These are phyloP conservation scores for Tylopilus felleus DNA, from an alignment of 768 basidiomycete genomes.

Conservation along the genomic window DNA sequence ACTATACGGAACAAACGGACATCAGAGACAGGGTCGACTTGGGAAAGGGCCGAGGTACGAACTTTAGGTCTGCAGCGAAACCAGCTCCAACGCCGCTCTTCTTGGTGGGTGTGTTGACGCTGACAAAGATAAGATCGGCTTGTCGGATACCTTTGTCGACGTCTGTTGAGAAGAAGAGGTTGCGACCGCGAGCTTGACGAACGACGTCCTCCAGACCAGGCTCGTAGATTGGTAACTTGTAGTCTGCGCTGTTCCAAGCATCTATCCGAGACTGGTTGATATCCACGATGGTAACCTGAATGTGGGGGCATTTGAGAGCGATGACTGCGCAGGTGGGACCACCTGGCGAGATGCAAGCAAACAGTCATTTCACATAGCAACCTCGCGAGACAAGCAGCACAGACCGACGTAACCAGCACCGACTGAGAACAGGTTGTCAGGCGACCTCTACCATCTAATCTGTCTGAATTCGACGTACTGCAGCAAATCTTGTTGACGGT, in stretches of 20 bases:
- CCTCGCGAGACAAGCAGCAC: constrained; percentile 22
- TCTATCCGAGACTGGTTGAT: constrained; percentile 92
- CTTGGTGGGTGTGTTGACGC: constrained; percentile 98
- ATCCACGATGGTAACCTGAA: constrained; percentile 96
- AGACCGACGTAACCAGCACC: constrained; percentile 92
- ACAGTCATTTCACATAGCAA: constrained; percentile 7
- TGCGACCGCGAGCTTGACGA: constrained; percentile 81
- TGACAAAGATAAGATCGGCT: constrained; percentile 97
- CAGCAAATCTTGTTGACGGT: constrained; percentile 83
- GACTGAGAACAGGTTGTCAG: constrained; percentile 41
- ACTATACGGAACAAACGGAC: constrained; percentile 41
- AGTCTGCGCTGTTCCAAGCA: constrained; percentile 92
- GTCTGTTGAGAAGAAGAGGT: constrained; percentile 96
- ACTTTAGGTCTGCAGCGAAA: constrained; percentile 98
- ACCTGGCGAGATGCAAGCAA: constrained; percentile 44
- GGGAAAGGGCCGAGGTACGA: constrained; percentile 29
- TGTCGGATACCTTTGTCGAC: constrained; percentile 91
- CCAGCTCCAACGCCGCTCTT: constrained; percentile 97
- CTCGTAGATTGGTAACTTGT: constrained; percentile 91
- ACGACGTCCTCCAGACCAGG: constrained; percentile 94
- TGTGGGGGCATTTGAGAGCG: constrained; percentile 88
- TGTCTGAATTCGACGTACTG: constrained; percentile 51
- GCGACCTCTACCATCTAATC: neutral
- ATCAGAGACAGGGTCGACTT: constrained; percentile 9
- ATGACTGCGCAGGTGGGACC: constrained; percentile 96